Evolutionary conservation across 352 stramenopile genomes (phyloP).

Genomic region (Phytophthora sp.): DNA sequence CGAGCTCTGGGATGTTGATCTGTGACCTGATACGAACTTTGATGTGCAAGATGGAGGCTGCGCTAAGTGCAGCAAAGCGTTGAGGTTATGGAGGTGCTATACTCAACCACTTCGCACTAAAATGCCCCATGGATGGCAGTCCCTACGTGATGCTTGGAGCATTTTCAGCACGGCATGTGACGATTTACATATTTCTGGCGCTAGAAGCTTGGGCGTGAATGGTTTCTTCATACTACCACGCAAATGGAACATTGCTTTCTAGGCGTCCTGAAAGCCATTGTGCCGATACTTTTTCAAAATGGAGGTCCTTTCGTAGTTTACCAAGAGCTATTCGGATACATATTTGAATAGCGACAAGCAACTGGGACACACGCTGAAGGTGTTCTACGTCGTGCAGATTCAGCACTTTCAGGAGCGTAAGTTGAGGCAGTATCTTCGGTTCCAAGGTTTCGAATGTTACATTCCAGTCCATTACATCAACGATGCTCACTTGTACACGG

Average conservation of each 20-base stretch:
- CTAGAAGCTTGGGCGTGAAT: too few species aligned
- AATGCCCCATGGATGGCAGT: background rate
- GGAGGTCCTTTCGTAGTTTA: slow-evolving; percentile 22
- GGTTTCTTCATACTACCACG: slow-evolving; percentile 2
- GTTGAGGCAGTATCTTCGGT: background rate
- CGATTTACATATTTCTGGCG: too few species aligned
- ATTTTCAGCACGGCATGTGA: too few species aligned
- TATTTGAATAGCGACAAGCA: too few species aligned
- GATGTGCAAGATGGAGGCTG: too few species aligned
- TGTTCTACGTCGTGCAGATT: too few species aligned
- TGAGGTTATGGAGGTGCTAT: slow-evolving; percentile 10
- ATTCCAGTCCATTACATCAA: slow-evolving; percentile 1
- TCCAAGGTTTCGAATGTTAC: background rate
- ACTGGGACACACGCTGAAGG: too few species aligned
- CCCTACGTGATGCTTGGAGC: too few species aligned
- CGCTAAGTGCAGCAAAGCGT: slow-evolving; percentile 12
- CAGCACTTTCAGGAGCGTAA: background rate
- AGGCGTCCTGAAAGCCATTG: too few species aligned
- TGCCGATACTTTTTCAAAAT: too few species aligned
- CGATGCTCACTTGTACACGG: slow-evolving; percentile 4
- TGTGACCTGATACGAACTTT: slow-evolving; percentile 8
- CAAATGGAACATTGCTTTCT: too few species aligned
- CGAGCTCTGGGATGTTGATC: slow-evolving; percentile 12
- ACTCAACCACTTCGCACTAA: background rate
- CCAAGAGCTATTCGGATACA: slow-evolving; percentile 17